Percentiles rank a stretch among this genome's conserved stretches.
phyloP scores from a whole-genome alignment of 495 filamentous ascomycete species.

The Penicillium coprophilum region DNA sequence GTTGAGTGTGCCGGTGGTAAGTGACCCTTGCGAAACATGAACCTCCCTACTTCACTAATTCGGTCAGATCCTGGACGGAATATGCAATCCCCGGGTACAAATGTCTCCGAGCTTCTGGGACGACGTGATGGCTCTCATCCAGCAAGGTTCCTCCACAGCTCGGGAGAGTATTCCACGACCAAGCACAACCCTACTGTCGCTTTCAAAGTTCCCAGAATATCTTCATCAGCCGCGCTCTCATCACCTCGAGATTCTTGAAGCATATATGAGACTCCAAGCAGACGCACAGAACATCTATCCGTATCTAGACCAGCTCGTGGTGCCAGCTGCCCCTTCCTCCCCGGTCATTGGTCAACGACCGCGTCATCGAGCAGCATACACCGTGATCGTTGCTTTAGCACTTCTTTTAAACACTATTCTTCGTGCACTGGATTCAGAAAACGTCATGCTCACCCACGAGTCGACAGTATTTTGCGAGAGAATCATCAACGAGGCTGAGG shows the following conservation, averaged over 20 bases:
- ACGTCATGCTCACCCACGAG: not conserved
- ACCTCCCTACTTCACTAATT: not conserved
- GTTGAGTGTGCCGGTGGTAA: too few relatives aligned
- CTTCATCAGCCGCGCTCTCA: not conserved
- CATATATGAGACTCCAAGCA: too few relatives aligned
- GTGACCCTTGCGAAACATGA: too few relatives aligned
- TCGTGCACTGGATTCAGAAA: not conserved
- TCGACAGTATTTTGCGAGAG: not conserved
- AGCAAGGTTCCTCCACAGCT: not conserved
- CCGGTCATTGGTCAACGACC: too few relatives aligned
- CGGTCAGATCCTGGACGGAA: not conserved
- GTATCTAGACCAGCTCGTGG: too few relatives aligned
- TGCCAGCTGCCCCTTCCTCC: too few relatives aligned
- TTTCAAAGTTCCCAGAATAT: not conserved
- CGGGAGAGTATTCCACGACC: not conserved
- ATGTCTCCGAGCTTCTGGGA: too few relatives aligned
- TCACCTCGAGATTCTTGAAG: not conserved
- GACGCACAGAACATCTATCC: too few relatives aligned
- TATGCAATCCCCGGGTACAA: too few relatives aligned
- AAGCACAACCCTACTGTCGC: too few relatives aligned
- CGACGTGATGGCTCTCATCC: not conserved
- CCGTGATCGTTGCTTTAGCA: not conserved
- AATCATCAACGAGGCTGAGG: conserved; percentile 4
- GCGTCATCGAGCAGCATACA: not conserved
- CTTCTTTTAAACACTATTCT: not conserved